Base-by-base conservation (phyloP, 352 stramenopile genomes). In the Stramenopiles sp. region DNA sequence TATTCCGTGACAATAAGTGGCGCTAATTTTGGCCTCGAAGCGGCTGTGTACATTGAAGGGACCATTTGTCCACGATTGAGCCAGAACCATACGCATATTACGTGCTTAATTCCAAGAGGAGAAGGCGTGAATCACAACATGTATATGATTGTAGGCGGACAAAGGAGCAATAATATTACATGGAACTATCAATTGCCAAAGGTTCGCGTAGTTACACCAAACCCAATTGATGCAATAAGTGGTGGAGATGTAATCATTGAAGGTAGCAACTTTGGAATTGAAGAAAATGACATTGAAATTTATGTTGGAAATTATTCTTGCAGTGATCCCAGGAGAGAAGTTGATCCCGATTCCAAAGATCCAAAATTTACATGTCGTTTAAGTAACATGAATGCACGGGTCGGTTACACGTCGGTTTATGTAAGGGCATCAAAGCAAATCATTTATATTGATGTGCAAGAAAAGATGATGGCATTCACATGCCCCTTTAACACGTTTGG, bases 401-500 rank as follows among this genome's bases (percentile, higher is more conserved):
- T 71, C 27, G 55, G 55, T 27, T 27, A 22, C 22, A 27, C 55
- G 27, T 27, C 55, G 27, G 55, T 71, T 22, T 71, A 71, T 71
- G 27, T 71, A 25, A 22, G 55, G 55, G 55, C 27, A 25, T 71
- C 55, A 22, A 71, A 71, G 27, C 55, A 71, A 71, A 27, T 25
- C 22, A 27, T 27, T 25, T 25, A 27, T 25, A 71, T 27, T 25
- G 27, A 22, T 0, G n/a, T 27, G 0, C 4, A 81, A 80, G 80
- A 80, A 0, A 30, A 83, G 0, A 67, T 33, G 27, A 14, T 84
- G 0, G 80, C 83, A 32, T 71, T 81, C 1, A 67, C 75, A 4
- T 84, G 82, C 32, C 75, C 30, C 7, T 4, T 33, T 7, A 67
- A 39, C 0, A 83, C 27, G 55, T 84, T 80, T 30, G 82, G 82